Evolutionary conservation across 2,329 filamentous ascomycete genomes (phyloP), one percentile per base, ranked within the genome.

Genomic region (Aspergillus sp.): DNA sequence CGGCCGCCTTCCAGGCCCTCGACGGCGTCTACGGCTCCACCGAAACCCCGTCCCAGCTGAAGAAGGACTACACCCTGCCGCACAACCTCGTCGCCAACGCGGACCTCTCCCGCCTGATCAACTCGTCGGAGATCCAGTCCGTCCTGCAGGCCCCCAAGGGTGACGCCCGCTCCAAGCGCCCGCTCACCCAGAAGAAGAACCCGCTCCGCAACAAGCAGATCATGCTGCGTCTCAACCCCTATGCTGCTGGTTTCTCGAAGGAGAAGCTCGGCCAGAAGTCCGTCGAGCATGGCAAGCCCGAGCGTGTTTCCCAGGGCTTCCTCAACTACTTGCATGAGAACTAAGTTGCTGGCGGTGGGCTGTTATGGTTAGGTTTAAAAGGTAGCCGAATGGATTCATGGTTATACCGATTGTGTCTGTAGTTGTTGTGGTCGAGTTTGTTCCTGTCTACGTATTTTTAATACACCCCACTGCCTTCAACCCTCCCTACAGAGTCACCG

Each of bases 121-220:
- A 98, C 86, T 89, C 82, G 60, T 86, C 85, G 60, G 91, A 98
- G 74, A 82, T 96, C 67, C 91, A 98, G 81, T 84, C 81, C 68
- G 89, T 94, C 39, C 79, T 98, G 60, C 80, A 83, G 56, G 86
- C 82, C 42, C 86, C 88, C 67, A 91, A 88, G 76, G 91, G 91
- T 55, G 78, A 82, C 53, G 78, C 86, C 61, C 70, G 79, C 61
- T 93, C 86, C 69, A 95, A 95, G 80, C 85, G 91, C 62, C 71
- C 74, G 52, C 71, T 75, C 60, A 86, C 94, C 52, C 89, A 95
- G 79, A 98, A 98, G 86, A 96, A 96, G 88, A 98, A 98, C 79
- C 91, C 91, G 60, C 86, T 98, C 53, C 76, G 75, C 71, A 98
- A 98, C 83, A 93, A 86, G 80, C 91, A 96, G 78, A 82, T 98